These are phyloP conservation scores for Aspergillus saccharolyticus DNA, from an alignment of 495 filamentous ascomycete species.

Conservation along the genomic window DNA sequence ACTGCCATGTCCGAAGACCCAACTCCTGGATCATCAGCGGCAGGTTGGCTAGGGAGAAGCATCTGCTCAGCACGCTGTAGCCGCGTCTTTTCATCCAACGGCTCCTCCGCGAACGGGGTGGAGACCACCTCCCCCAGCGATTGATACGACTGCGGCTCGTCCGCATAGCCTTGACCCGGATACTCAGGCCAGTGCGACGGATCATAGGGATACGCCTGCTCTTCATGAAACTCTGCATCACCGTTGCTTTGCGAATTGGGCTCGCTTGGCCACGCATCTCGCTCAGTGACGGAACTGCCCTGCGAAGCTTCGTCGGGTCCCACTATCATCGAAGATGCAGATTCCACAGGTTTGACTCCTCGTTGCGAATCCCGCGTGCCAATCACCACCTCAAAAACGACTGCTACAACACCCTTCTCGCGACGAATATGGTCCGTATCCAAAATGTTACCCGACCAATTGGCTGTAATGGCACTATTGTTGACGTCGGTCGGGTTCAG, in stretches of 20 bases:
- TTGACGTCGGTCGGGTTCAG: slow-evolving; percentile 38
- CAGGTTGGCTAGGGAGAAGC: slow-evolving; percentile 67
- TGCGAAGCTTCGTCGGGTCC: slow-evolving; percentile 17
- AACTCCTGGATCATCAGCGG: slow-evolving; percentile 38
- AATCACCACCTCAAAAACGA: slow-evolving; percentile 79
- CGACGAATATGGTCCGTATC: slow-evolving; percentile 83
- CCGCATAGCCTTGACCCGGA: slow-evolving; percentile 22
- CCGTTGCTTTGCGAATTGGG: slow-evolving; percentile 22
- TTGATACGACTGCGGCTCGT: slow-evolving; percentile 22
- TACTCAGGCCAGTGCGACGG: slow-evolving; percentile 29
- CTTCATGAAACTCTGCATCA: slow-evolving; percentile 33
- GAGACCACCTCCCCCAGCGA: slow-evolving; percentile 36
- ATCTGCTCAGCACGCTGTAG: slow-evolving; percentile 61
- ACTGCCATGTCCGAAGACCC: slow-evolving; percentile 37
- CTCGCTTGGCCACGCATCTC: slow-evolving; percentile 27
- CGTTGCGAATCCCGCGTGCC: slow-evolving; percentile 77
- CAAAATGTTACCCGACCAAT: slow-evolving; percentile 72
- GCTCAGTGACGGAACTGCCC: slow-evolving; percentile 20
- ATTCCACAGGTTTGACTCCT: slow-evolving; percentile 43
- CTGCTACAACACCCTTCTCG: slow-evolving; percentile 81
- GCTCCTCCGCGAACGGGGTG: slow-evolving; percentile 52
- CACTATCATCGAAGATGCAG: slow-evolving; percentile 21
- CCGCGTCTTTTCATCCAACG: slow-evolving; percentile 63
- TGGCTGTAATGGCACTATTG: slow-evolving; percentile 36
- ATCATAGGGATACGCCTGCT: slow-evolving; percentile 32